Conservation (phyloP, 441 rosid species). For the Cnidoscolus chayamansa region DNA sequence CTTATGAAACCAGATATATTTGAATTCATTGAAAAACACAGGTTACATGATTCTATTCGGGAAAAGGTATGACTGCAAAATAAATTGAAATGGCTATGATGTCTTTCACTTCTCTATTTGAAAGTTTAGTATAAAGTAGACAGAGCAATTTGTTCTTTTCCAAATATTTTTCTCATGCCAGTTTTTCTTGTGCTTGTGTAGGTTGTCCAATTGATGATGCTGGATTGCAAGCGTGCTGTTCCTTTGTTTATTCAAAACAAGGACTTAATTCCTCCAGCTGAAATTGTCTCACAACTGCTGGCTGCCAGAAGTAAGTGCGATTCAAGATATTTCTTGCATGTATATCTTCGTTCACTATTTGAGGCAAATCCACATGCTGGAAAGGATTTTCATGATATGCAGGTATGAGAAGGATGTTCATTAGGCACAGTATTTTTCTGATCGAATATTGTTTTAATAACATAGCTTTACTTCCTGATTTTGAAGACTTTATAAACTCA, state of each 20-base stretch:
- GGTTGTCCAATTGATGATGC: slow-evolving; percentile 90
- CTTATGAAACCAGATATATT: slow-evolving; percentile 91
- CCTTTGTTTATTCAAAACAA: slow-evolving; percentile 74
- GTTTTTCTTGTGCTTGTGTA: slow-evolving; percentile 33
- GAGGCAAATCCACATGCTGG: slow-evolving; percentile 80
- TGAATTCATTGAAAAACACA: slow-evolving; percentile 81
- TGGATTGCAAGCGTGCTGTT: slow-evolving; percentile 83
- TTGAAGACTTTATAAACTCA: not conserved
- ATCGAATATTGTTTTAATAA: not conserved
- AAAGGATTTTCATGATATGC: slow-evolving; percentile 95
- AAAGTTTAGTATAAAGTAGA: not conserved
- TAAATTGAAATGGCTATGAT: slow-evolving; percentile 9
- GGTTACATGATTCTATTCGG: slow-evolving; percentile 74
- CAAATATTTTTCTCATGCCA: slow-evolving; percentile 8
- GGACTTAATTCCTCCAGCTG: slow-evolving; percentile 78
- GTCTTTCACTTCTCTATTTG: not conserved
- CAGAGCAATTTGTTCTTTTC: slow-evolving; percentile 5
- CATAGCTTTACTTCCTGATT: not conserved
- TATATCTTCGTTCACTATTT: slow-evolving; percentile 79
- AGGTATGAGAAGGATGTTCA: slow-evolving; percentile 43
- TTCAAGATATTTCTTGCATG: slow-evolving; percentile 80
- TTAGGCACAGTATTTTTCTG: not conserved
- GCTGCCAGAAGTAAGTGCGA: slow-evolving; percentile 59
- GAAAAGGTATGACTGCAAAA: slow-evolving; percentile 68
- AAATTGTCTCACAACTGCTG: slow-evolving; percentile 73